Evolutionary conservation across 495 filamentous ascomycete genomes (phyloP).

Genomic region (Pyronema domesticum): DNA sequence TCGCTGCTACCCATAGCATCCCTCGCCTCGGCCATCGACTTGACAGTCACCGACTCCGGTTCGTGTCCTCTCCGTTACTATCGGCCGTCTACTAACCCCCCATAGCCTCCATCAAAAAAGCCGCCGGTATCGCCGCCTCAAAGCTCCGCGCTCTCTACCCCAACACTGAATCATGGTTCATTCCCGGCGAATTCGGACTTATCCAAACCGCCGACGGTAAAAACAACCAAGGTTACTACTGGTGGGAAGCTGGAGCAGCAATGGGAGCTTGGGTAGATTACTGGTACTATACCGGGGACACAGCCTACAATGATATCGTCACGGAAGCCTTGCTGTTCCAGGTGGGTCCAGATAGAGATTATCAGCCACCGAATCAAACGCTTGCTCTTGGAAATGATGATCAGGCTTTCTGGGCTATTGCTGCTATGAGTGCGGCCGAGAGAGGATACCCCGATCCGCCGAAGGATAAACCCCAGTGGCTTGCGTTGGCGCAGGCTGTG

Average conservation of each 20-base stretch:
- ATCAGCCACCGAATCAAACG: conserved; percentile 54
- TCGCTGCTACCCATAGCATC: not conserved
- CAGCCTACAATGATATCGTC: conserved; percentile 45
- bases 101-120: conserved; percentile 9
- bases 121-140: conserved; percentile 11
- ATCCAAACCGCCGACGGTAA: conserved; percentile 16
- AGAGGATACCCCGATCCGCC: conserved; percentile 49
- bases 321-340: conserved; percentile 50
- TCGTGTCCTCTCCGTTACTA: not conserved
- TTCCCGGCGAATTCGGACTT: conserved; percentile 18
- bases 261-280: conserved; percentile 43
- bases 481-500: conserved; percentile 58
- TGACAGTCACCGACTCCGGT: conserved; percentile 1
- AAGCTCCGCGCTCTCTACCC: conserved; percentile 21
- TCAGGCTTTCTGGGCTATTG: conserved; percentile 66
- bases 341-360: conserved; percentile 46
- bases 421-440: conserved; percentile 57
- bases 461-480: conserved; percentile 43
- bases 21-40: not conserved
- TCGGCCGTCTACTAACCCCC: not conserved
- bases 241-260: conserved; percentile 24
- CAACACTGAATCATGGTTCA: conserved; percentile 16
- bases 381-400: conserved; percentile 71
- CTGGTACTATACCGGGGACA: conserved; percentile 58
- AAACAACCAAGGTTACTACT: conserved; percentile 23